These are phyloP conservation scores for Naematelia aurantialba DNA, from an alignment of 768 basidiomycete species.

Conservation along the genomic window DNA sequence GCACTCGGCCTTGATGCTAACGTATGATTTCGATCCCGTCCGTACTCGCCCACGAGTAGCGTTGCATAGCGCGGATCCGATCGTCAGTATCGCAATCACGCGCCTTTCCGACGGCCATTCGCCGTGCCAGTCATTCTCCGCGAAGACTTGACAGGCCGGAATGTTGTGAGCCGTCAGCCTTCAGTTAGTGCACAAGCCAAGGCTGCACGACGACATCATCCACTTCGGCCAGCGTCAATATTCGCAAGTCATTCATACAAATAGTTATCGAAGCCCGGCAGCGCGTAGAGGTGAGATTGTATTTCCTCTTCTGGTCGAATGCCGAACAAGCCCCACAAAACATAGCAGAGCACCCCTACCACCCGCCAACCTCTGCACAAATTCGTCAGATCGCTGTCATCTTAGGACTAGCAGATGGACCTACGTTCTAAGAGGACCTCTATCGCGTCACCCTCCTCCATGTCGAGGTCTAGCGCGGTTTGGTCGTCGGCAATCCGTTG, in stretches of 20 bases:
- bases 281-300: background rate
- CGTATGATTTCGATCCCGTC: background rate
- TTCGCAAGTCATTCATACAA: background rate
- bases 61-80: background rate
- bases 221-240: background rate
- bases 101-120: too few relatives aligned
- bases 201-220: too few relatives aligned
- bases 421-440: constrained; percentile 95
- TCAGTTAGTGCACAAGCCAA: too few relatives aligned
- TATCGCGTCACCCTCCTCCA: constrained; percentile 83
- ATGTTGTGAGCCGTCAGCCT: too few relatives aligned
- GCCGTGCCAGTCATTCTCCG: too few relatives aligned
- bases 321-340: background rate
- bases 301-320: background rate
- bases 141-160: too few relatives aligned
- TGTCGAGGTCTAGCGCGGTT: constrained; percentile 75
- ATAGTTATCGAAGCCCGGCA: background rate
- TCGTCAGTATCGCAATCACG: background rate
- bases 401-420: constrained; percentile 18
- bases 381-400: constrained; percentile 3
- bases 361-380: constrained; percentile 34
- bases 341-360: background rate
- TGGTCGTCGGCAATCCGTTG: constrained; percentile 79
- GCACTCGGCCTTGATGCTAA: background rate
- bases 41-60: background rate